Evolutionary conservation across 805 yeast species (phyloP).

Genomic region (Zygoascus ofunaensis): DNA sequence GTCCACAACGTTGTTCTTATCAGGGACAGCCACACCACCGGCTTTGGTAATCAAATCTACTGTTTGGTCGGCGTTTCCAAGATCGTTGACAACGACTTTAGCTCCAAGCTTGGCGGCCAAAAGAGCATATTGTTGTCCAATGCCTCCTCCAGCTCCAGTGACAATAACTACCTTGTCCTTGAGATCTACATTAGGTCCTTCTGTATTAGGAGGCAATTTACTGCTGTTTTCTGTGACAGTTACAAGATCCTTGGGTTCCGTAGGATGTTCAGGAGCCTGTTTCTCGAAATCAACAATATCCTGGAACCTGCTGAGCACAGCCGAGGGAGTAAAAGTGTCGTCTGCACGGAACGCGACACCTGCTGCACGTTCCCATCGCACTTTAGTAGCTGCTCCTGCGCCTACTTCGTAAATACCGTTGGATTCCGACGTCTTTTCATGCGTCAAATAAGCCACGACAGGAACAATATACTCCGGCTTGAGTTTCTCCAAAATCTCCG

Average conservation of each 20-base stretch:
- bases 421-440: constrained; percentile 50
- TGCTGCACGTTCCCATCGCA: constrained; percentile 88
- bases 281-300: constrained; percentile 52
- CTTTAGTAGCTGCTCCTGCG: constrained; percentile 85
- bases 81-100: constrained; percentile 87
- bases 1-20: constrained; percentile 74
- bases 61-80: constrained; percentile 59
- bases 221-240: constrained; percentile 47
- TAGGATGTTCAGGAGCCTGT: constrained; percentile 58
- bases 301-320: constrained; percentile 58
- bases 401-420: constrained; percentile 87
- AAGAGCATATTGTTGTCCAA: constrained; percentile 84
- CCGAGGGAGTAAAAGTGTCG: constrained; percentile 71
- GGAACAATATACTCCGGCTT: constrained; percentile 91
- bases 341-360: constrained; percentile 81
- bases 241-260: constrained; percentile 61
- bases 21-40: constrained; percentile 79
- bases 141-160: constrained; percentile 93
- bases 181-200: constrained; percentile 52
- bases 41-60: constrained; percentile 63
- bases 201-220: constrained; percentile 47
- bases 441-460: constrained; percentile 69
- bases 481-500: constrained; percentile 68
- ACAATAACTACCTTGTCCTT: constrained; percentile 79
- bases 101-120: constrained; percentile 88